These are phyloP conservation scores for Phytophthora capsici DNA, from an alignment of 352 stramenopile species.

Conservation along the genomic window DNA sequence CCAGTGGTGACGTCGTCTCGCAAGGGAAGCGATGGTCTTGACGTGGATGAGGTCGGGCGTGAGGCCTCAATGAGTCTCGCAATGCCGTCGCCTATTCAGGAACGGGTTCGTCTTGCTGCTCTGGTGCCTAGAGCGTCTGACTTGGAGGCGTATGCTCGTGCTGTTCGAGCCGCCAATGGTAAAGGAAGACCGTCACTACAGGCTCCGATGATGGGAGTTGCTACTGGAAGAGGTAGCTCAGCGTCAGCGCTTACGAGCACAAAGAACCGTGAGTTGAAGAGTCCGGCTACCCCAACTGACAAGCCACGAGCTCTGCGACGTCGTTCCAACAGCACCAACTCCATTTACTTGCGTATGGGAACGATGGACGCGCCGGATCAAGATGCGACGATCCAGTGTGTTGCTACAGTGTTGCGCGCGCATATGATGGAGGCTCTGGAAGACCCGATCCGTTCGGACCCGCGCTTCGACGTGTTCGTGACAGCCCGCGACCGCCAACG, in stretches of 20 bases:
- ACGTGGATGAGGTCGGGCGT: slow-evolving; percentile 32
- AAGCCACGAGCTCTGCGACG: slow-evolving; percentile 70
- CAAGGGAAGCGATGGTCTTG: slow-evolving; percentile 51
- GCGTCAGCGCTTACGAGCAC: slow-evolving; percentile 25
- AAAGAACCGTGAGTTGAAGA: slow-evolving; percentile 11
- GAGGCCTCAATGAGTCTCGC: slow-evolving; percentile 24
- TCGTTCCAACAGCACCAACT: slow-evolving; percentile 95
- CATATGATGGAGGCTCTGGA: slow-evolving; percentile 93
- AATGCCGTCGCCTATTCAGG: slow-evolving; percentile 70
- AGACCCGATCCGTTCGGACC: slow-evolving; percentile 51
- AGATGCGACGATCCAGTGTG: slow-evolving; percentile 95
- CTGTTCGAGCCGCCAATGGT: slow-evolving; percentile 29
- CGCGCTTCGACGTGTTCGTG: slow-evolving; percentile 79
- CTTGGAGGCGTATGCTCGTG: slow-evolving; percentile 60
- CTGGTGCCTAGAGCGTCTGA: slow-evolving; percentile 57
- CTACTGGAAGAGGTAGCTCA: slow-evolving; percentile 25
- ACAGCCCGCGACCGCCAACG: slow-evolving; percentile 52
- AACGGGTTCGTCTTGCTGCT: slow-evolving; percentile 64
- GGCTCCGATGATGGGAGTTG: slow-evolving; percentile 27
- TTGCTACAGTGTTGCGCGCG: slow-evolving; percentile 95
- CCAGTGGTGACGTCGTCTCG: slow-evolving; percentile 53
- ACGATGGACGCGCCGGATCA: slow-evolving; percentile 97
- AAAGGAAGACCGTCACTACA: slow-evolving; percentile 29
- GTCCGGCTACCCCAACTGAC: slow-evolving; percentile 26
- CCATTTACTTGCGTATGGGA: slow-evolving; percentile 91